Base-by-base conservation (phyloP, 2,329 filamentous ascomycete species). In the Penicillium sp. region DNA sequence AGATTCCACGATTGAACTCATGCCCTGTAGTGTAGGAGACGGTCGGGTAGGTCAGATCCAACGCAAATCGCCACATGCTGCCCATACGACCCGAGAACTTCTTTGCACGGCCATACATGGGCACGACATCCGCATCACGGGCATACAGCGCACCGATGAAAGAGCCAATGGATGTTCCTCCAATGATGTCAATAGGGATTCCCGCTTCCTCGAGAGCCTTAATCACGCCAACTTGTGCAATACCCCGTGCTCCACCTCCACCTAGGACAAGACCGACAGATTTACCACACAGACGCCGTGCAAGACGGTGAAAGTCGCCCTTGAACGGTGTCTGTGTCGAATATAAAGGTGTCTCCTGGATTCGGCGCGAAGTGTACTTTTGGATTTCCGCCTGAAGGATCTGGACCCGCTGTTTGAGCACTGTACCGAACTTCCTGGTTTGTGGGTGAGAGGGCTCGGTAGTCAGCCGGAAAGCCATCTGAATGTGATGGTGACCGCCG, bases 61-160 rank as follows among this genome's bases (percentile, higher is more conserved):
- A 72, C 1, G 89, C 89, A 61, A 98, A 95, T n/a, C 92, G 80
- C 92, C 92, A 98, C 68, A 96, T 86, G 64, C 90, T 96, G 30
- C 86, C 87, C 93, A 98, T 98, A n/a, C 93, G 84, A 3, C 92
- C 89, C 0, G 92, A 79, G 62, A 98, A 98, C 61, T 95, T 95
- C 75, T 98, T 98, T 10, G 88, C 88, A 30, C 93, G 78, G 0
- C 92, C 92, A 55, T 94, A 95, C 77, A 96, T 95, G 9, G 92
- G 92, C 3, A 98, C 90, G 1, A 95, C 82, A 57, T 98, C 93
- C 7, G 90, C 92, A 60, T 98, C 92, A 39, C 90, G 85, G 1
- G 93, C 92, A 61, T 98, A 98, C 1, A 98, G 71, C 1, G 86
- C 92, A 6, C 93, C 92, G 37, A 96, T 89, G 60, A 98, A 96